phyloP scores from a whole-genome alignment of 1,284 basidiomycete genomes.

The Tremellales sp. region DNA sequence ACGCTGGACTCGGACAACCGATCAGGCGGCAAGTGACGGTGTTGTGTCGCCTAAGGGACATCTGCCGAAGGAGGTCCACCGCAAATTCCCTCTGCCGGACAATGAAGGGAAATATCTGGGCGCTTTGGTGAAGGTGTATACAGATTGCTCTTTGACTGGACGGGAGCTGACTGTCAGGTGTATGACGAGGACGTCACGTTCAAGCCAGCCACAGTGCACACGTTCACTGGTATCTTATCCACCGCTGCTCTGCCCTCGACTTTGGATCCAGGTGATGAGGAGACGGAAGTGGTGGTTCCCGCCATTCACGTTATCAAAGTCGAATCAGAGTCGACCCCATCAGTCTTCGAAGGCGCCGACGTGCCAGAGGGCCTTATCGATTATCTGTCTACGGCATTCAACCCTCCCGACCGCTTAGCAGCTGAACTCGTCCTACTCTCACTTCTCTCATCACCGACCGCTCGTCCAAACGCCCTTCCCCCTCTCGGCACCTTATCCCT shows the following conservation, averaged over 20 bases:
- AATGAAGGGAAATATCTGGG: constrained; percentile 28
- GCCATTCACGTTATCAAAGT: constrained; percentile 37
- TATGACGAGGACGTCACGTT: constrained; percentile 39
- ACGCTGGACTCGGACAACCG: constrained; percentile 30
- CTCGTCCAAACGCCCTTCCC: constrained; percentile 21
- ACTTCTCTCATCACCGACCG: constrained; percentile 35
- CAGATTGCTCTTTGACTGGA: not conserved
- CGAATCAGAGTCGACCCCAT: not conserved
- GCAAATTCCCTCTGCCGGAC: constrained; percentile 34
- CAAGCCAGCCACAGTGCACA: constrained; percentile 37
- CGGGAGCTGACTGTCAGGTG: constrained; percentile 18
- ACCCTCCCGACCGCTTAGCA: constrained; percentile 29
- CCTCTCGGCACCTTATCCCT: constrained; percentile 42
- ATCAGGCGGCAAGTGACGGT: no score
- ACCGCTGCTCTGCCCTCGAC: constrained; percentile 33
- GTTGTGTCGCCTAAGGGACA: not conserved
- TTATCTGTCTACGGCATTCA: constrained; percentile 33
- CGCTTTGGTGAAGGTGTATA: constrained; percentile 41
- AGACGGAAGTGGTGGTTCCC: constrained; percentile 30
- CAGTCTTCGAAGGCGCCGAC: not conserved
- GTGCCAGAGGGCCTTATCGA: constrained; percentile 25
- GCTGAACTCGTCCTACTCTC: constrained; percentile 40
- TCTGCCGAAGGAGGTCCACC: constrained; percentile 20
- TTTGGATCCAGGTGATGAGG: constrained; percentile 19
- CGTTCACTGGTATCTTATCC: constrained; percentile 41